These are phyloP conservation scores for Akanthomyces muscarius DNA, from an alignment of 2,329 filamentous ascomycete genomes.

Conservation along the genomic window DNA sequence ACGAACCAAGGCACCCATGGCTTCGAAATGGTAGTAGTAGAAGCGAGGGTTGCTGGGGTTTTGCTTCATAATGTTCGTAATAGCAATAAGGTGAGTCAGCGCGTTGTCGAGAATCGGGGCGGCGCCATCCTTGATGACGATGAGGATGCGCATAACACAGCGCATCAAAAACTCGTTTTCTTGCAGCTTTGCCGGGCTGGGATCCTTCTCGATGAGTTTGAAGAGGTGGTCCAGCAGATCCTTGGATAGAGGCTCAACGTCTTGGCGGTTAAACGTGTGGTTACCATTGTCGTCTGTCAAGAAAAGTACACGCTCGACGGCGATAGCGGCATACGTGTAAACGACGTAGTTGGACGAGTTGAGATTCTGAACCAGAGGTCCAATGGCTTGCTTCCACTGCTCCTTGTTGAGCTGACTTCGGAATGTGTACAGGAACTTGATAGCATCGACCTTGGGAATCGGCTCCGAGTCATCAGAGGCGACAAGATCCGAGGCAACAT, in stretches of 20 bases:
- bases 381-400: conserved; percentile 87
- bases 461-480: conserved; percentile 66
- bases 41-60: conserved; percentile 98
- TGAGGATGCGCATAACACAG: conserved; percentile 94
- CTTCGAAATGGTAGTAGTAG: conserved; percentile 98
- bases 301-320: conserved; percentile 88
- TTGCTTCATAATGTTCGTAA: conserved; percentile 85
- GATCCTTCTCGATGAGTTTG: conserved; percentile 80
- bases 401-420: conserved; percentile 88
- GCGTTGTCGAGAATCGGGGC: conserved; percentile 70
- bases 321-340: conserved; percentile 95
- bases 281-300: conserved; percentile 71
- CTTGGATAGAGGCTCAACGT: conserved; percentile 77
- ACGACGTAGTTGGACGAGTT: conserved; percentile 91
- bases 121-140: conserved; percentile 84
- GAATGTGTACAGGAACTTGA: conserved; percentile 97
- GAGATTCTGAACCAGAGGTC: conserved; percentile 85
- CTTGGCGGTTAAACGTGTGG: conserved; percentile 73
- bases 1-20: conserved; percentile 79
- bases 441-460: conserved; percentile 93
- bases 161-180: conserved; percentile 99
- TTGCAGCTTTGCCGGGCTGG: conserved; percentile 85
- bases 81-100: conserved; percentile 78
- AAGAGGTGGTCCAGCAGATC: conserved; percentile 88
- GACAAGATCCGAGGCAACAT: conserved; percentile 86